A percentile compares a stretch with the other conserved stretches of the same genome.
phyloP scores from a whole-genome alignment of 495 filamentous ascomycete species.

The Clohesyomyces aquaticus region DNA sequence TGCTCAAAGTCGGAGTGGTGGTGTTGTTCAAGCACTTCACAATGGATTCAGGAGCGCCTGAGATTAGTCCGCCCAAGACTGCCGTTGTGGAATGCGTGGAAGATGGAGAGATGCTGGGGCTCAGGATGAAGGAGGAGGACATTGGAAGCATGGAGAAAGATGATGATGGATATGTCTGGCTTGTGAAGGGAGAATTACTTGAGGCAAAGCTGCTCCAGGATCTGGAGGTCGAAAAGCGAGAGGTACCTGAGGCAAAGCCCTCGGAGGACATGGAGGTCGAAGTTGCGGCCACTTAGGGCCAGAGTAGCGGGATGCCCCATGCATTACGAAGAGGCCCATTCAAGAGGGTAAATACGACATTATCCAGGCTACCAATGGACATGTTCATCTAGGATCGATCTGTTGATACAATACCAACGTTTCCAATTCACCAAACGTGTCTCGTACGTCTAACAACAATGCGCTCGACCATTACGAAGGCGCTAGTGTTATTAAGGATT shows the following conservation, averaged over 20 bases:
- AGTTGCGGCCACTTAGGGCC: no score
- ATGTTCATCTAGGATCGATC: no score
- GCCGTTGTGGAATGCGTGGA: slow-evolving; percentile 58
- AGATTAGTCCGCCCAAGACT: slow-evolving; percentile 67
- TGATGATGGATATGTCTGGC: slow-evolving; percentile 58
- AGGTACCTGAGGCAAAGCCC: background rate
- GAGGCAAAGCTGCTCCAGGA: slow-evolving; percentile 67
- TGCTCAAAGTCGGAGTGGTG: slow-evolving; percentile 64
- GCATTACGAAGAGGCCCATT: no score
- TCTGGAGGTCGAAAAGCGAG: slow-evolving; percentile 47
- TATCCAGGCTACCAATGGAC: no score
- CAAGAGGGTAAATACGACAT: no score
- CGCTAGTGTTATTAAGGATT: no score
- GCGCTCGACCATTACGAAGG: no score
- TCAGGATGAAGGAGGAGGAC: slow-evolving; percentile 58
- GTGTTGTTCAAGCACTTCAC: slow-evolving; percentile 80
- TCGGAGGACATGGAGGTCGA: no score
- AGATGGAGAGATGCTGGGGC: slow-evolving; percentile 62
- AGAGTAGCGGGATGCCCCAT: no score
- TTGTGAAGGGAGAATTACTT: slow-evolving; percentile 60
- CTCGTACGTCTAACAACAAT: no score
- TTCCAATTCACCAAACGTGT: no score
- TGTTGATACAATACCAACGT: no score
- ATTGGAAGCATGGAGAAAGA: slow-evolving; percentile 57
- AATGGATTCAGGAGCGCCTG: slow-evolving; percentile 62